Evolutionary conservation across 768 basidiomycete species (phyloP).

Genomic region (Russula dissimulans): DNA sequence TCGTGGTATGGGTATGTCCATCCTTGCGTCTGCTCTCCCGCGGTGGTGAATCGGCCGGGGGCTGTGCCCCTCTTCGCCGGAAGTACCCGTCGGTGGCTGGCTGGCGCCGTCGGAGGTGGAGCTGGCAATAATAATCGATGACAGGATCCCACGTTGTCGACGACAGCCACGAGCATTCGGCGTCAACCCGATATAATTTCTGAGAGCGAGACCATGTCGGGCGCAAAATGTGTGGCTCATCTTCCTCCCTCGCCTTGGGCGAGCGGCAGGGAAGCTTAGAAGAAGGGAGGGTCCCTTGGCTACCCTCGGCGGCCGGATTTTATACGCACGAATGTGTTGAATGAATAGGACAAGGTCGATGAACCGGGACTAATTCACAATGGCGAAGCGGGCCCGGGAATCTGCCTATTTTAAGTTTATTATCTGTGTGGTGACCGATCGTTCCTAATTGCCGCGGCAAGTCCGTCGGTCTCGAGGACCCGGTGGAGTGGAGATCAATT

Average conservation of each 20-base stretch:
- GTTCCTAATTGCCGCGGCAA: slow-evolving; percentile 20
- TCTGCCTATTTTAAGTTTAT: slow-evolving; percentile 15
- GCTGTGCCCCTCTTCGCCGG: too few relatives aligned
- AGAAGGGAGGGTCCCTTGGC: not conserved
- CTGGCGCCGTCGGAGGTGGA: slow-evolving; percentile 1
- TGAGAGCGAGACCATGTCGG: not conserved
- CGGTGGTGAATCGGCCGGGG: too few relatives aligned
- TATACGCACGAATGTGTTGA: not conserved
- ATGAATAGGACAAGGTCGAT: not conserved
- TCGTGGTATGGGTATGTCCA: too few relatives aligned
- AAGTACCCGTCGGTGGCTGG: too few relatives aligned
- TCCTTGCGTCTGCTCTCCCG: too few relatives aligned
- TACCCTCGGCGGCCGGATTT: slow-evolving; percentile 6
- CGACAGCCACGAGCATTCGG: slow-evolving; percentile 1
- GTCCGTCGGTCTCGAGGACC: slow-evolving; percentile 16
- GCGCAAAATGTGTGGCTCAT: not conserved
- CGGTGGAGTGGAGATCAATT: not conserved
- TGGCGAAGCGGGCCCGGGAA: slow-evolving; percentile 9
- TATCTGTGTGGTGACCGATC: slow-evolving; percentile 11
- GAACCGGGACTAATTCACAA: slow-evolving; percentile 8
- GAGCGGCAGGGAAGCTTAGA: slow-evolving; percentile 15
- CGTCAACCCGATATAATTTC: too few relatives aligned
- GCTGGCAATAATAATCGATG: not conserved
- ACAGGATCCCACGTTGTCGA: slow-evolving; percentile 1
- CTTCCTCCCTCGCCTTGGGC: not conserved